Percentiles rank a stretch among this genome's conserved stretches.
phyloP scores from a whole-genome alignment of 257 asterid species.

The Plantago ovata region DNA sequence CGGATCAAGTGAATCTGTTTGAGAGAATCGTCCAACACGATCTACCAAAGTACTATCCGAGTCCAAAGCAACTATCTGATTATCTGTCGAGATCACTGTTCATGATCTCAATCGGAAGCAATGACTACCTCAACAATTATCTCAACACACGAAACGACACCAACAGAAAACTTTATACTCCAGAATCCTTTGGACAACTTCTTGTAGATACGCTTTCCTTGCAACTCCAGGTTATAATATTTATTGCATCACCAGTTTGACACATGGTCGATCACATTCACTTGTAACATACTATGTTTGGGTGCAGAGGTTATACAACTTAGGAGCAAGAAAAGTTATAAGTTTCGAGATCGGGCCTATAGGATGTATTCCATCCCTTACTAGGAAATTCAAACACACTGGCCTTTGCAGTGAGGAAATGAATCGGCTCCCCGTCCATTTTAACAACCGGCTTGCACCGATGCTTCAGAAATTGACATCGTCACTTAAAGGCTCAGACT shows the following conservation, averaged over 20 bases:
- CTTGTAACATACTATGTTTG: too few species aligned
- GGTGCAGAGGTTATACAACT: constrained; percentile 44
- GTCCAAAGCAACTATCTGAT: constrained; percentile 24
- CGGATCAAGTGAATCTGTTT: constrained; percentile 46
- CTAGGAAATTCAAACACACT: constrained; percentile 22
- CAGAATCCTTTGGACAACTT: constrained; percentile 44
- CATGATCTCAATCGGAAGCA: constrained; percentile 47
- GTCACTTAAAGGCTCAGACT: constrained; percentile 33
- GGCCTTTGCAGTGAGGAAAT: constrained; percentile 51
- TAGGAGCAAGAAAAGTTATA: constrained; percentile 66
- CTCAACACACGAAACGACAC: constrained; percentile 15
- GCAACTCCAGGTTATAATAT: constrained; percentile 55
- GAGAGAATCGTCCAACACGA: constrained; percentile 27
- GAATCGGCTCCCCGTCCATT: constrained; percentile 30
- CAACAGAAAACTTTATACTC: constrained; percentile 27
- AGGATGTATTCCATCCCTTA: constrained; percentile 65
- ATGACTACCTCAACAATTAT: constrained; percentile 65
- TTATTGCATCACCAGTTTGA: background rate
- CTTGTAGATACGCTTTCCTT: constrained; percentile 37
- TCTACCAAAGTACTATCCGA: constrained; percentile 23
- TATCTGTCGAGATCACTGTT: constrained; percentile 51
- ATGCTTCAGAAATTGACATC: constrained; percentile 38
- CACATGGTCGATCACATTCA: too few species aligned
- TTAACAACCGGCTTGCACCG: constrained; percentile 38
- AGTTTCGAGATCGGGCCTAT: constrained; percentile 73